Percentiles rank a stretch among this genome's conserved stretches.
Evolutionary conservation across 495 filamentous ascomycete species (phyloP).

Genomic region (Penicillium coffeae): DNA sequence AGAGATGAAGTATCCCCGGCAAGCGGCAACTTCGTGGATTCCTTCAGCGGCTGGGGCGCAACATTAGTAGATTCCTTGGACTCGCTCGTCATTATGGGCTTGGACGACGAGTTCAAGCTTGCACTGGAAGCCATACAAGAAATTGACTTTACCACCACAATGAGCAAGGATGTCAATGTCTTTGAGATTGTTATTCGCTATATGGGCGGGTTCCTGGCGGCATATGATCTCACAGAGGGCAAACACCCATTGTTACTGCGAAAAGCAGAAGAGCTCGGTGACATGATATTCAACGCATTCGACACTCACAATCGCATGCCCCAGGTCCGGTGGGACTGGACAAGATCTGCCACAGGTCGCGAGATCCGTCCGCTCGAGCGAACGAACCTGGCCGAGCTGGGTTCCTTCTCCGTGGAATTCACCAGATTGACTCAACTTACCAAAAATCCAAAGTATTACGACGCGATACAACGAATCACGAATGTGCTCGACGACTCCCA

Average conservation of each 20-base stretch:
- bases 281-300: slow-evolving; percentile 86
- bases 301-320: slow-evolving; percentile 97
- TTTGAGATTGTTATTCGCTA: slow-evolving; percentile 91
- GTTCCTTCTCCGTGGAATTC: slow-evolving; percentile 86
- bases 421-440: slow-evolving; percentile 90
- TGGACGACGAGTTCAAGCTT: slow-evolving; percentile 56
- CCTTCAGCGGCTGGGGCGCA: slow-evolving; percentile 62
- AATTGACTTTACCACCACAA: slow-evolving; percentile 53
- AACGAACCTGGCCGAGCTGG: slow-evolving; percentile 73
- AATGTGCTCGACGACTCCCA: slow-evolving; percentile 75
- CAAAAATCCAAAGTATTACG: slow-evolving; percentile 79
- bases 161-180: slow-evolving; percentile 59
- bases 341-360: slow-evolving; percentile 36
- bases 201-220: slow-evolving; percentile 76
- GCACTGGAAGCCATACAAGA: slow-evolving; percentile 50
- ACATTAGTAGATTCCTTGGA: slow-evolving; percentile 60
- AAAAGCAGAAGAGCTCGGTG: slow-evolving; percentile 83
- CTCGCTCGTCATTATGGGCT: slow-evolving; percentile 59
- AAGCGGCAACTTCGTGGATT: slow-evolving; percentile 46
- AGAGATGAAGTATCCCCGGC: slow-evolving; percentile 74
- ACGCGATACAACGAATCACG: slow-evolving; percentile 86
- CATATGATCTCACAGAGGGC: slow-evolving; percentile 74
- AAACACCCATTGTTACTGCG: slow-evolving; percentile 64
- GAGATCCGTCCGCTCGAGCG: slow-evolving; percentile 37
- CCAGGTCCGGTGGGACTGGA: slow-evolving; percentile 53